These are phyloP conservation scores for Cyclotella choctawhatcheeana DNA, from an alignment of 108 stramenopile species.

Conservation along the genomic window DNA sequence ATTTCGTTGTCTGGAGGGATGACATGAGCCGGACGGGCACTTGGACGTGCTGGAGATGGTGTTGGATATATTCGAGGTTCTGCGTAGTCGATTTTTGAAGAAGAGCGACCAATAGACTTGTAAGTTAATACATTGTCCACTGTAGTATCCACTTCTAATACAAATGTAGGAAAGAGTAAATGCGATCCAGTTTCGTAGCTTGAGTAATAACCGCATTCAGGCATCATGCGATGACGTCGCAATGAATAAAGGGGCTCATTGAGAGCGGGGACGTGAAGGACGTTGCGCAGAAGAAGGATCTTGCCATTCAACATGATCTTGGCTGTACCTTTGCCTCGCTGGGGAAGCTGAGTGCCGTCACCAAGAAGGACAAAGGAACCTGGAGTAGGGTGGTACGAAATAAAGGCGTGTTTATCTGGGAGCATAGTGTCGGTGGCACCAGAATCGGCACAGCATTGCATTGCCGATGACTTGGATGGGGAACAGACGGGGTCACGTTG, in stretches of 20 bases:
- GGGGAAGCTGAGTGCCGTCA: not conserved
- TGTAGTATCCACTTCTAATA: conserved; percentile 4
- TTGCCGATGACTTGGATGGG: not conserved
- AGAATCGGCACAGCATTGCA: conserved; percentile 2
- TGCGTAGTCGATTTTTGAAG: not conserved
- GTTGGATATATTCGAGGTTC: conserved; percentile 7
- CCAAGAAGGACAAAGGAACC: not conserved
- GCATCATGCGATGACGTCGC: not conserved
- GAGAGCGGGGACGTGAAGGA: conserved; percentile 25
- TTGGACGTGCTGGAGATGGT: not conserved
- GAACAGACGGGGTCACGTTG: not conserved
- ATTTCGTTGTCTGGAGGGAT: conserved; percentile 18
- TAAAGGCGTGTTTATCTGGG: conserved; percentile 17
- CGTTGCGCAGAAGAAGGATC: conserved; percentile 10
- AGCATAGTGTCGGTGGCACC: conserved; percentile 29
- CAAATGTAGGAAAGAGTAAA: conserved; percentile 18
- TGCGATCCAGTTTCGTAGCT: not conserved
- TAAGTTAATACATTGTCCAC: conserved; percentile 13
- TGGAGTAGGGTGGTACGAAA: conserved; percentile 3
- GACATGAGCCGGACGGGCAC: not conserved
- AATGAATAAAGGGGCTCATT: conserved; percentile 18
- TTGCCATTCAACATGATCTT: conserved; percentile 16
- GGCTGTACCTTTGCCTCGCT: not conserved
- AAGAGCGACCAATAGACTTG: not conserved
- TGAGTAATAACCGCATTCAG: conserved; percentile 22